Base-by-base conservation (phyloP, 805 yeast genomes). In the Pichia membranifaciens region DNA sequence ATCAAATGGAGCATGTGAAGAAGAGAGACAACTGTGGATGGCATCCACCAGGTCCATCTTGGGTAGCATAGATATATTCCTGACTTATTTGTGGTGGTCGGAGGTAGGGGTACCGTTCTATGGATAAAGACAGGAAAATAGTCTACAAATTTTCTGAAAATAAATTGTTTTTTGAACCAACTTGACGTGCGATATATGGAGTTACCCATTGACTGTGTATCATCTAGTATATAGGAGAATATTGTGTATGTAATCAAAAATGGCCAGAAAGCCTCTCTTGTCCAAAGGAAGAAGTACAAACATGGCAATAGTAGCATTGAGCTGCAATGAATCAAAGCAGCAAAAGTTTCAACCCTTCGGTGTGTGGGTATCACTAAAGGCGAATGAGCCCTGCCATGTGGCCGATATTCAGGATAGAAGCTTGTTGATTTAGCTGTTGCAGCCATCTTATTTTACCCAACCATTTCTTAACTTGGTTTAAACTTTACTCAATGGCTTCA, bases 61-160 rank as follows among this genome's bases (percentile, higher is more conserved):
- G 47, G 50, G 15, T 23, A 47, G 29, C 20, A 20, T 4, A n/a
- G 15, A 3, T 39, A 17, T 10, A 46, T 48, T 13, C 17, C 31
- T 13, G 21, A 47, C 12, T 29, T 35, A 5, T 45, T 39, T 2
- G 77, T 71, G 56, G 82, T 82, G 0, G 96, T 83, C 2, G 97
- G 96, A 51, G 76, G 76, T 45, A 90, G 67, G 15, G 82, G 85
- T 3, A 69, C 70, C 0, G 91, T 74, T 59, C 83, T 85, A 64
- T 80, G 84, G 12, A 89, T 67, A 0, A 64, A 65, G 18, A 93
- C 78, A 0, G 98, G 98, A 66, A 85, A 93, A 65, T 88, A 93
- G 40, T 73, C 68, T 39, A 82, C 81, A 61, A 84, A 89, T 65
- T 80, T 75, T 51, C 72, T 77, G 88, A 93, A 91, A 17, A 86